Evolutionary conservation across 108 stramenopile genomes (phyloP).

Genomic region (Discostella pseudostelligera): DNA sequence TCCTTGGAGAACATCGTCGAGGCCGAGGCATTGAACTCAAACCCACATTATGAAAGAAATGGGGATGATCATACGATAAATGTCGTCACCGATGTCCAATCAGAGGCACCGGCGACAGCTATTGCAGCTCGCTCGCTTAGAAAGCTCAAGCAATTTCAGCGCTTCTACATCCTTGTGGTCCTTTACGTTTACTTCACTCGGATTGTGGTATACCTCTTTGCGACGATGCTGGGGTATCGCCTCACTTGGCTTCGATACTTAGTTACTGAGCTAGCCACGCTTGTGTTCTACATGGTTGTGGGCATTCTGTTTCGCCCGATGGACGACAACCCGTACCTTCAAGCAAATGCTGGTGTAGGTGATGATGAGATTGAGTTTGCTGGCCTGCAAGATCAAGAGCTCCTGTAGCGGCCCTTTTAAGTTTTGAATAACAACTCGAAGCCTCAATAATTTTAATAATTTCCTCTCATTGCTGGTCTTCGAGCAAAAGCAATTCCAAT

Average conservation of each 20-base stretch:
- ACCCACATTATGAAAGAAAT: neutral
- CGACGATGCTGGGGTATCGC: constrained; percentile 80
- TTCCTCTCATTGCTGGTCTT: neutral
- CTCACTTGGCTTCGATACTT: constrained; percentile 89
- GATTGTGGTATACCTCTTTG: constrained; percentile 90
- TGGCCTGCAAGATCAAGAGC: too few species aligned
- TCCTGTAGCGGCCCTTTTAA: too few species aligned
- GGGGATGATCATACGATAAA: constrained; percentile 15
- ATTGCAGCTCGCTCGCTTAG: constrained; percentile 51
- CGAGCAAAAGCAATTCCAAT: too few species aligned
- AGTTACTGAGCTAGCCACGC: constrained; percentile 79
- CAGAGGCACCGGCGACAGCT: constrained; percentile 33
- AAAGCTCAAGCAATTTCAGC: constrained; percentile 89
- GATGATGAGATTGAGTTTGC: constrained; percentile 42
- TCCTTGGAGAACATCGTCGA: constrained; percentile 70
- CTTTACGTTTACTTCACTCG: constrained; percentile 96
- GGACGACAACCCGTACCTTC: constrained; percentile 81
- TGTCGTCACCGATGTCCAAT: constrained; percentile 39
- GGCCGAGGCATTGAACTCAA: constrained; percentile 25
- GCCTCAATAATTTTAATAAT: neutral
- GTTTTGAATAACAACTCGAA: neutral
- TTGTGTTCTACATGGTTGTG: constrained; percentile 88
- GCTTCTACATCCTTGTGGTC: constrained; percentile 93
- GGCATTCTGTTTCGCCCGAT: constrained; percentile 86
- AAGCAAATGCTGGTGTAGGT: constrained; percentile 29